A percentile compares a stretch with the other conserved stretches of the same genome.
phyloP scores from a whole-genome alignment of 2,329 filamentous ascomycete species.

The Emydomyces testavorans region DNA sequence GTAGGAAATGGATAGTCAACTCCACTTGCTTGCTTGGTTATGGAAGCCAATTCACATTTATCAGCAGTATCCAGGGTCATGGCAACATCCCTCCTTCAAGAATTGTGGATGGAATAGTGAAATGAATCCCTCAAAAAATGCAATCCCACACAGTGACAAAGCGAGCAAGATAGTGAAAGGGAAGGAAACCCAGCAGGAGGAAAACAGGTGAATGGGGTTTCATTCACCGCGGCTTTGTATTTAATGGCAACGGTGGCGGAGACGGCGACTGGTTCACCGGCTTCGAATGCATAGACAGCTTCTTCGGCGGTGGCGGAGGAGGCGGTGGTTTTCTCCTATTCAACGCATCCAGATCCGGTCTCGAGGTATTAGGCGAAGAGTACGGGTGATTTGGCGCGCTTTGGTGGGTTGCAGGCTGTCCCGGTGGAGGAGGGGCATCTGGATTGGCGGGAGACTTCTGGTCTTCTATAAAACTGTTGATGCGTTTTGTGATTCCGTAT shows the following conservation, averaged over 20 bases:
- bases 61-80: too few relatives aligned
- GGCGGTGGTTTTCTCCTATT: conserved; percentile 42
- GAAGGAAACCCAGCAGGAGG: too few relatives aligned
- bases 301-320: conserved; percentile 49
- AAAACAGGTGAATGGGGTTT: not conserved
- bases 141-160: too few relatives aligned
- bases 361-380: conserved; percentile 19
- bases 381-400: conserved; percentile 17
- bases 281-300: conserved; percentile 36
- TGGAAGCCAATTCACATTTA: too few relatives aligned
- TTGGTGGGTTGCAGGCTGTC: conserved; percentile 15
- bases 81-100: too few relatives aligned
- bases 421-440: conserved; percentile 15
- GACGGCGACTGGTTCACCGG: conserved; percentile 24
- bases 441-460: conserved; percentile 26
- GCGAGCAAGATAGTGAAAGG: too few relatives aligned
- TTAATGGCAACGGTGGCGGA: conserved; percentile 47
- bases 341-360: conserved; percentile 24
- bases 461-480: conserved; percentile 39
- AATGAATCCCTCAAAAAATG: too few relatives aligned
- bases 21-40: too few relatives aligned
- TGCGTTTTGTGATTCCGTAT: conserved; percentile 44
- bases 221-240: conserved; percentile 43
- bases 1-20: too few relatives aligned
- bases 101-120: too few relatives aligned